Conservation (phyloP, 768 basidiomycete genomes). For the Lactarius hengduanensis region DNA sequence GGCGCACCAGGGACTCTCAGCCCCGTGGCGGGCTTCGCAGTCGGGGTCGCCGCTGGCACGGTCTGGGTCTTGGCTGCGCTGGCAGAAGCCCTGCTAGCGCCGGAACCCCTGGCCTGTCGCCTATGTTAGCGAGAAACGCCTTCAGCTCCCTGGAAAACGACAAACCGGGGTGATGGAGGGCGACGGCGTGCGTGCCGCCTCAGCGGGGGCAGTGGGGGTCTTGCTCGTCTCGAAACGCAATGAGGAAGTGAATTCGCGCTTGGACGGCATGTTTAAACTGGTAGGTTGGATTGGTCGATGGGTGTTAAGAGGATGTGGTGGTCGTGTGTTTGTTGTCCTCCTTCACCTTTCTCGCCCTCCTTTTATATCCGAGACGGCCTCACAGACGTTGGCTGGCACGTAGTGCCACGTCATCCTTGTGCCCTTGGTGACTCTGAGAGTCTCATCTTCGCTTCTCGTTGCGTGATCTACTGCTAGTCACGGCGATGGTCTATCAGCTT, state of each 20-base stretch:
- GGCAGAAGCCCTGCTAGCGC: too few species aligned
- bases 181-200: background rate
- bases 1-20: background rate
- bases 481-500: conserved; percentile 13
- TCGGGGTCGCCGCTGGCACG: background rate
- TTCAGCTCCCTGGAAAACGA: background rate
- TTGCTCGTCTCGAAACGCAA: background rate
- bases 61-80: background rate
- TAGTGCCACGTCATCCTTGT: conserved; percentile 1
- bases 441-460: background rate
- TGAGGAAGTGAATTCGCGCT: conserved; percentile 12
- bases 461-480: background rate
- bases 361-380: conserved; percentile 12
- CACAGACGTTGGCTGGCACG: background rate
- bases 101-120: background rate
- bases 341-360: background rate
- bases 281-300: conserved; percentile 2
- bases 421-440: background rate
- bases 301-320: conserved; percentile 1
- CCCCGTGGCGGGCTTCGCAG: too few species aligned
- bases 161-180: conserved; percentile 9
- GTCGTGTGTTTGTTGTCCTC: conserved; percentile 6
- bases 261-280: conserved; percentile 14
- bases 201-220: background rate
- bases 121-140: background rate